Evolutionary conservation across 345 rosid species (phyloP), one percentile per base, ranked within the genome.

Genomic region (Eucalyptus curtisii): DNA sequence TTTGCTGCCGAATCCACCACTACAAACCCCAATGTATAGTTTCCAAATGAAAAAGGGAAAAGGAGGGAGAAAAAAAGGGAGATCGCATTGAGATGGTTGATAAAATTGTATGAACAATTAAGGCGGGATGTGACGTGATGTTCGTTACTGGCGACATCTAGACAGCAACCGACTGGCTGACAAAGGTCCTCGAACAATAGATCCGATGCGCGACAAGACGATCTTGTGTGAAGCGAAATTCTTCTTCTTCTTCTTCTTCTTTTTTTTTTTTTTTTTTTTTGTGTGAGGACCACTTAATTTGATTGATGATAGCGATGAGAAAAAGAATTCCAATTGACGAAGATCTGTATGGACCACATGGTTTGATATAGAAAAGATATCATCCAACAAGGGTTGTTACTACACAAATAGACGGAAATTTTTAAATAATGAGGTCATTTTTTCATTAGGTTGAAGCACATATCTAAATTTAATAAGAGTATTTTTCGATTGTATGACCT

Each of bases 131-230:
- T 40, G 16, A 20, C 10, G 30, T 20, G 82, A 22, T 20, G 82
- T 76, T 22, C 15, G 13, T 22, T 10, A 10, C 7, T 10, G 14
- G 33, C 1, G 81, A 76, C 84, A 40, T 20, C 15, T 20, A 6
- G 30, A 12, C 5, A 40, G 16, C 2, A 0, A 76, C 16, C 1
- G 4, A 20, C 14, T 0, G 27, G 4, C 2, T 19, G 45, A 71
- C 45, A 71, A 10, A 71, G 8, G 27, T 37, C 27, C 82, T 22
- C 5, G 27, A 76, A 76, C 15, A 22, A 76, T 11, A 37, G 47
- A 20, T 76, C 30, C 45, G 1, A 40, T 40, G 27, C 27, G 8
- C 45, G 82, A 71, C 82, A 10, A 71, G 45, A 37, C 5, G 4
- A 10, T 11, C 25, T 3, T 20, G 3, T 40, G 47, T 30, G 24